Conservation (phyloP, 495 filamentous ascomycete genomes). For the Neurospora africana region DNA sequence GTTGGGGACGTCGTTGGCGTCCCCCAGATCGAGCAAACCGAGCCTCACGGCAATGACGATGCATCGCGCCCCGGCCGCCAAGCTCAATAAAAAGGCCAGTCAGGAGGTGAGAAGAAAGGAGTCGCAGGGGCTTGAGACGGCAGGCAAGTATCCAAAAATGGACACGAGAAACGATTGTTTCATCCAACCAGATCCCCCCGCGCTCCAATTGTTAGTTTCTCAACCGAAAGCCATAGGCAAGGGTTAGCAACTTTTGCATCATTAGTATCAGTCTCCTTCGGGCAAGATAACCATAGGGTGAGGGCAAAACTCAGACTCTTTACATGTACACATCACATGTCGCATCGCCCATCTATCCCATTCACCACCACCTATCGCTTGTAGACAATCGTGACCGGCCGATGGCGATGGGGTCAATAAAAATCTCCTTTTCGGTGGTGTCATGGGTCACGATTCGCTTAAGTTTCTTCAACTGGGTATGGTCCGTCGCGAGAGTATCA, state of each 20-base stretch:
- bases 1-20: neutral
- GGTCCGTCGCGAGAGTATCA: neutral
- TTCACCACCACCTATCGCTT: neutral
- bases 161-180: conserved; percentile 43
- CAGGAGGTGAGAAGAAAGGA: neutral
- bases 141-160: conserved; percentile 33
- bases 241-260: neutral
- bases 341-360: neutral
- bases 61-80: neutral
- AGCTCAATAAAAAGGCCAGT: neutral
- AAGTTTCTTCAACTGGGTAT: neutral
- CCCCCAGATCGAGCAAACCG: neutral
- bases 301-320: neutral
- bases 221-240: neutral
- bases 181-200: conserved; percentile 31
- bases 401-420: neutral
- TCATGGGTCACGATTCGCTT: neutral
- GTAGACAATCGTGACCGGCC: neutral
- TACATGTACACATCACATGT: neutral
- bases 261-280: neutral
- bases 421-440: neutral
- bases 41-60: neutral
- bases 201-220: neutral
- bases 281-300: neutral
- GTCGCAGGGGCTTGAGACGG: conserved; percentile 12